Conservation (phyloP, 805 yeast genomes). For the Ogataea chonburiensis region DNA sequence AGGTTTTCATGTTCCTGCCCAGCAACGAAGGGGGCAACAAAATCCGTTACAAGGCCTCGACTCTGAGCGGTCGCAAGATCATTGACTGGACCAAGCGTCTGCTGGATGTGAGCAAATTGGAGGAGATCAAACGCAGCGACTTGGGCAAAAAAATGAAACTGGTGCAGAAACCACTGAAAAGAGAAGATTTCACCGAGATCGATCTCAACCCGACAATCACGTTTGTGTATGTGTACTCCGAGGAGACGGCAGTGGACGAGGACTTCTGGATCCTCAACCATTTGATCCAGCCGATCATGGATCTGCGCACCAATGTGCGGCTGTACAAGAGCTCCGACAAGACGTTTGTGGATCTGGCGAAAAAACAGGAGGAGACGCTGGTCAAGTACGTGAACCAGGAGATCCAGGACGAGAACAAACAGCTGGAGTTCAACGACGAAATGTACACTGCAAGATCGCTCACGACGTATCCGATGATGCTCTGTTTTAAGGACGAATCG, state of each 20-base stretch:
- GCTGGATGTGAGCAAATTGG: conserved; percentile 44
- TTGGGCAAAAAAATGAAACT: conserved; percentile 26
- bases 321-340: conserved; percentile 52
- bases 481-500: conserved; percentile 58
- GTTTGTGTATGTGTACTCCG: conserved; percentile 54
- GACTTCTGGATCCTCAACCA: conserved; percentile 63
- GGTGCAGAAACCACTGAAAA: conserved; percentile 7
- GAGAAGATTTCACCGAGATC: conserved; percentile 28
- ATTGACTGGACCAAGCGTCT: conserved; percentile 49
- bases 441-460: conserved; percentile 50
- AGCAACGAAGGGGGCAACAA: conserved; percentile 50
- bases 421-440: conserved; percentile 41
- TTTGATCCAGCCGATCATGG: conserved; percentile 57
- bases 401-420: conserved; percentile 7
- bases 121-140: conserved; percentile 27
- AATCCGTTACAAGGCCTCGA: conserved; percentile 38
- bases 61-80: conserved; percentile 30
- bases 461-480: conserved; percentile 60
- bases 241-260: conserved; percentile 52
- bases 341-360: conserved; percentile 39
- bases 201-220: conserved; percentile 43
- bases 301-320: conserved; percentile 53
- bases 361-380: conserved; percentile 41
- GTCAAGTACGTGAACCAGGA: conserved; percentile 45
- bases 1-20: conserved; percentile 43